Evolutionary conservation across 805 yeast genomes (phyloP).

Genomic region (Lipomyces kockii): DNA sequence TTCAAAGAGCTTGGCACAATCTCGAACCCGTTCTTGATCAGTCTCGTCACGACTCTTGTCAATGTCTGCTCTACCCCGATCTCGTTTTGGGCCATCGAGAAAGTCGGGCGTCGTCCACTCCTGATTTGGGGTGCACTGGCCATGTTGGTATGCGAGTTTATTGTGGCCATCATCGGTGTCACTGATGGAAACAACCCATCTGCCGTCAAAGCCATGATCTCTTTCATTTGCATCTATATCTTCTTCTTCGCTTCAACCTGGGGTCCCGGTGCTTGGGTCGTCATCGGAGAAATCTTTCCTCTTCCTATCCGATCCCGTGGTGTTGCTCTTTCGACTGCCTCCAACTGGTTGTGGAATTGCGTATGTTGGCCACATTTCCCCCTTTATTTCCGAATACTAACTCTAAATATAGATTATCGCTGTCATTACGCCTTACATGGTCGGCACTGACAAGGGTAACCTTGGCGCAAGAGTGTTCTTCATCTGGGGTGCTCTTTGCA

Average conservation of each 20-base stretch:
- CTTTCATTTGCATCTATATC: constrained; percentile 58
- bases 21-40: constrained; percentile 67
- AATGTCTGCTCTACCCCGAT: constrained; percentile 82
- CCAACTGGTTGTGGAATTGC: constrained; percentile 80
- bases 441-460: constrained; percentile 66
- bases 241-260: constrained; percentile 60
- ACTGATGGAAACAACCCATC: constrained; percentile 48
- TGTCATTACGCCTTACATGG: constrained; percentile 73
- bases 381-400: constrained; percentile 44
- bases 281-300: constrained; percentile 66
- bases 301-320: constrained; percentile 75
- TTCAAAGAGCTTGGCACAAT: constrained; percentile 55
- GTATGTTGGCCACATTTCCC: constrained; percentile 40
- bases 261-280: constrained; percentile 72
- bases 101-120: constrained; percentile 75
- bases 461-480: constrained; percentile 69
- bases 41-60: constrained; percentile 79
- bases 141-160: constrained; percentile 67
- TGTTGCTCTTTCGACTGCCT: constrained; percentile 69
- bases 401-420: constrained; percentile 50
- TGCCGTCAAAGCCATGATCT: constrained; percentile 57
- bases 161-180: constrained; percentile 69
- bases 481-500: constrained; percentile 68
- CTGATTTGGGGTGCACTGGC: constrained; percentile 73
- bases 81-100: constrained; percentile 76